A percentile compares a stretch with the other conserved stretches of the same genome.
Conservation (phyloP, 305 asterid species). For the Nicotiana rustica region DNA sequence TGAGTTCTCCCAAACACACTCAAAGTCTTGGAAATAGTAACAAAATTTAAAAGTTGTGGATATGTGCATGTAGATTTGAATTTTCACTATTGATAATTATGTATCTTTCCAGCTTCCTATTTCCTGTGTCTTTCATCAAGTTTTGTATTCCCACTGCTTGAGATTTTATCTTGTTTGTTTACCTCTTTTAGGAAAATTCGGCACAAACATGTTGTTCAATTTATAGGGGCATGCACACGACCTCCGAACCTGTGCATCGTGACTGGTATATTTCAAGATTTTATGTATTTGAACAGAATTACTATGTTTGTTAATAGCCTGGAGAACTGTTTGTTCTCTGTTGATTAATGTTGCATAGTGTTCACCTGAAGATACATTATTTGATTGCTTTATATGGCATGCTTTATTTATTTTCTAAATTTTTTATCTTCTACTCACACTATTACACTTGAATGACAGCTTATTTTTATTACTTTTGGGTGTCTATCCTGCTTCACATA, state of each 20-base stretch:
- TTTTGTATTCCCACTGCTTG: not conserved
- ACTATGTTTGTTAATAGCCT: not conserved
- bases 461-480: not conserved
- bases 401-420: constrained; percentile 6
- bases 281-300: not conserved
- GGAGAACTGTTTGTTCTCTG: constrained; percentile 17
- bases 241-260: constrained; percentile 58
- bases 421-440: constrained; percentile 9
- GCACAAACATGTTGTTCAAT: constrained; percentile 62
- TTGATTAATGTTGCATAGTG: not conserved
- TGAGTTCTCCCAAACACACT: not conserved
- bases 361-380: not conserved
- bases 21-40: not conserved
- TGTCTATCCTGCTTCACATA: constrained; percentile 18
- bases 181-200: constrained; percentile 50
- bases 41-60: not conserved
- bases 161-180: constrained; percentile 22
- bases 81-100: not conserved
- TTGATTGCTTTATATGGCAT: not conserved
- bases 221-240: constrained; percentile 58
- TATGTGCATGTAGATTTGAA: constrained; percentile 3
- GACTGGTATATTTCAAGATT: constrained; percentile 45
- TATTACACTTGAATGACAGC: constrained; percentile 17
- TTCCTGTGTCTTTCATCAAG: not conserved
- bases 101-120: constrained; percentile 6